Percentiles rank a stretch among this genome's conserved stretches.
Evolutionary conservation across 768 basidiomycete species (phyloP).

Genomic region (Russula olivacea): DNA sequence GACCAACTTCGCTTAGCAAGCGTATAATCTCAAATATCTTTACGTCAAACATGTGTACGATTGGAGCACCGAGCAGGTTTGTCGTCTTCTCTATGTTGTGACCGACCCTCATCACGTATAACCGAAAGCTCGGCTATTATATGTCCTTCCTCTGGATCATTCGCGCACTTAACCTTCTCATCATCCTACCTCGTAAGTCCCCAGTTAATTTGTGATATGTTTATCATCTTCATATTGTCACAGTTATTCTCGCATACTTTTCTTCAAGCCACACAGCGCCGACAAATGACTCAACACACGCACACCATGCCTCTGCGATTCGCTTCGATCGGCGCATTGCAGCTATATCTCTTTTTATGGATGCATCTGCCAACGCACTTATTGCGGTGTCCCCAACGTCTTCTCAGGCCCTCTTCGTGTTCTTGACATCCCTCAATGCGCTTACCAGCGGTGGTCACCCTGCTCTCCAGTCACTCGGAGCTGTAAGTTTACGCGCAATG

Average conservation of each 20-base stretch:
- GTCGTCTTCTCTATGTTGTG: neutral
- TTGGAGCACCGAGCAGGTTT: constrained; percentile 25
- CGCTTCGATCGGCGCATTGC: constrained; percentile 23
- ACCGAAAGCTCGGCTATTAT: constrained; percentile 23
- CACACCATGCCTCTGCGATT: constrained; percentile 19
- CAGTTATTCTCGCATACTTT: constrained; percentile 25
- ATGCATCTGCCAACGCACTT: constrained; percentile 25
- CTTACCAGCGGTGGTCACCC: constrained; percentile 25
- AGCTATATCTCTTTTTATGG: constrained; percentile 24
- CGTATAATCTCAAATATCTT: constrained; percentile 26
- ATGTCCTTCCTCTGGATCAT: constrained; percentile 25
- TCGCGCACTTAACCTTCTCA: constrained; percentile 23
- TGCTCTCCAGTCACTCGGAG: constrained; percentile 25
- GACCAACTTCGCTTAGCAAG: constrained; percentile 20
- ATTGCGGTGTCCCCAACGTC: constrained; percentile 23
- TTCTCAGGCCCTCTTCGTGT: constrained; percentile 26
- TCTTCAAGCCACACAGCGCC: neutral
- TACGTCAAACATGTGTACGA: constrained; percentile 26
- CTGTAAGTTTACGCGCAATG: constrained; percentile 26
- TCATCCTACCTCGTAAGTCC: constrained; percentile 23
- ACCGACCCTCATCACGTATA: constrained; percentile 8
- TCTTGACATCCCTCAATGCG: constrained; percentile 24
- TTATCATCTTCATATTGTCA: neutral
- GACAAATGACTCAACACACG: neutral
- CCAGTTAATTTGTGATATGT: neutral